These are phyloP conservation scores for Aspergillus sclerotioniger DNA, from an alignment of 495 filamentous ascomycete genomes.

Conservation along the genomic window DNA sequence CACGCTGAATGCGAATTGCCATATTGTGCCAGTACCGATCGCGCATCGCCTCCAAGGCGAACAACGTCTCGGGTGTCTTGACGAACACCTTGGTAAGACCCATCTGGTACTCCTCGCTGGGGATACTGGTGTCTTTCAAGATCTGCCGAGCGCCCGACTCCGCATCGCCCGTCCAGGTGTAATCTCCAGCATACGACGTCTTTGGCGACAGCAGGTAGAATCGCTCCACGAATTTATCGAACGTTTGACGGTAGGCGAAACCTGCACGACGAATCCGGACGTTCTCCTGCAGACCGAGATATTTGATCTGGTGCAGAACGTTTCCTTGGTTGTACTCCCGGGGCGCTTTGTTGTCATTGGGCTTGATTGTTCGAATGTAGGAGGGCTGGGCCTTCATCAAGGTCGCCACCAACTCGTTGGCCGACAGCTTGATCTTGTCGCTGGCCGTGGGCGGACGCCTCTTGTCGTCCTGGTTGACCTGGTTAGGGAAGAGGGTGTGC, in stretches of 20 bases:
- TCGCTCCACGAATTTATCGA: constrained; percentile 96
- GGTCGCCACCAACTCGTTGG: constrained; percentile 91
- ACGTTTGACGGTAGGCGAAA: constrained; percentile 96
- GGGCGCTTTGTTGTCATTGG: constrained; percentile 96
- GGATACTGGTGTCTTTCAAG: constrained; percentile 92
- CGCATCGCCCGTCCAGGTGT: constrained; percentile 88
- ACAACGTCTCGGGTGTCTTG: constrained; percentile 96
- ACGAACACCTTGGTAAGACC: constrained; percentile 97
- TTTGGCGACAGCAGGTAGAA: constrained; percentile 95
- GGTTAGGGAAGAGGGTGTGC: constrained; percentile 82
- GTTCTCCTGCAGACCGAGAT: constrained; percentile 97
- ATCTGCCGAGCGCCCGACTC: constrained; percentile 90
- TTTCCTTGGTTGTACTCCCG: constrained; percentile 87
- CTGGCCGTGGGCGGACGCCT: constrained; percentile 91
- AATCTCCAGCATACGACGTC: constrained; percentile 93
- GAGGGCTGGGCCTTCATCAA: constrained; percentile 96
- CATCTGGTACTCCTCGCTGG: constrained; percentile 93
- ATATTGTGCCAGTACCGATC: constrained; percentile 99
- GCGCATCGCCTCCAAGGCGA: constrained; percentile 95
- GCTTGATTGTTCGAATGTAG: constrained; percentile 99
- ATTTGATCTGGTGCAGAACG: constrained; percentile 98
- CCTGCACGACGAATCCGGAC: constrained; percentile 95
- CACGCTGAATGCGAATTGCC: constrained; percentile 95
- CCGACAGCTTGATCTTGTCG: constrained; percentile 95
- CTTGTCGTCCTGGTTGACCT: constrained; percentile 95